Evolutionary conservation across 1,284 basidiomycete species (phyloP), one percentile per base, ranked within the genome.

Genomic region (Phaffia rhodozyma): DNA sequence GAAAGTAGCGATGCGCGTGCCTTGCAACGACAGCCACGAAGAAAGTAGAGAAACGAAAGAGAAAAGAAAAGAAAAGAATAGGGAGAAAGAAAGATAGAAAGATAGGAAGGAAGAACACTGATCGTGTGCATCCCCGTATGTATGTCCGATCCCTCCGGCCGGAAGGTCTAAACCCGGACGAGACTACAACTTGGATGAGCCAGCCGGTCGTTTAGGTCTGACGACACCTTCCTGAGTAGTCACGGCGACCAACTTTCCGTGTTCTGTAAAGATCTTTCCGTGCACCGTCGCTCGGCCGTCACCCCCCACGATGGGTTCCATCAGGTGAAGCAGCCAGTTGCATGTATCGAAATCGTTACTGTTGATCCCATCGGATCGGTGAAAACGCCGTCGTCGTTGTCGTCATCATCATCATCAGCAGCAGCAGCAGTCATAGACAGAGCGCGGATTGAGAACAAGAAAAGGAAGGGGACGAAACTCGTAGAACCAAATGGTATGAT

Each of bases 401-500:
- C n/a, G n/a, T n/a, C n/a, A n/a, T n/a, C n/a, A n/a, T n/a, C n/a
- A n/a, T n/a, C n/a, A n/a, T n/a, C n/a, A n/a, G n/a, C n/a, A n/a
- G n/a, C n/a, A n/a, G n/a, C n/a, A n/a, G n/a, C n/a, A n/a, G n/a
- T n/a, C n/a, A n/a, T n/a, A n/a, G n/a, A n/a, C n/a, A n/a, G n/a
- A n/a, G 64, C 53, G 53, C 53, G 51, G 60, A 20, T 73, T 79
- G 75, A 75, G 13, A 86, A 66, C 2, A 60, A 66, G 32, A 32
- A 18, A 16, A 23, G 34, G 62, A 61, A 55, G 57, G 64, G 54
- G 16, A 73, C 79, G 75, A 75, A 43, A 86, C 86, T 81, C 79
- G 72, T 91, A 92, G 74, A 85, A 93, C 76, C 83, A 87, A 63
- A 91, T 86, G 32, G 85, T 81, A 75, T 94, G 91, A 75, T 92